These are phyloP conservation scores for Alternaria brassicae DNA, from an alignment of 2,329 filamentous ascomycete species.

Conservation along the genomic window DNA sequence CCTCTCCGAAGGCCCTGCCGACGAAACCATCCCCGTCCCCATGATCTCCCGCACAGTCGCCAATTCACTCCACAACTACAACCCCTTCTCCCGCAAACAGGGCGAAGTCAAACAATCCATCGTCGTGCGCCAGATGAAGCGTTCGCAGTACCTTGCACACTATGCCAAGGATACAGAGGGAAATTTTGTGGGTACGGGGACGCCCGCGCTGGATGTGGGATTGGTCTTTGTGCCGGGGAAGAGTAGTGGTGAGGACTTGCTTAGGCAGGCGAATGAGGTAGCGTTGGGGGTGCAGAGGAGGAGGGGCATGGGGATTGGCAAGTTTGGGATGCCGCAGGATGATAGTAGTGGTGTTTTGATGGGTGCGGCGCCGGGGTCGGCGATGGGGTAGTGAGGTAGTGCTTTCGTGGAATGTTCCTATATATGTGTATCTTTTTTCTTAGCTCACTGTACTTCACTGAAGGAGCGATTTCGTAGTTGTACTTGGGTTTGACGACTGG, in stretches of 20 bases:
- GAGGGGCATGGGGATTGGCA: constrained; percentile 19
- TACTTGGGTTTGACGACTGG: background rate
- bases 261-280: constrained; percentile 37
- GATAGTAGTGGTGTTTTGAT: background rate
- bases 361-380: background rate
- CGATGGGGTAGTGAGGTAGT: background rate
- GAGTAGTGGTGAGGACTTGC: constrained; percentile 36
- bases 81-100: constrained; percentile 23
- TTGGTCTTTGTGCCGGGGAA: constrained; percentile 42
- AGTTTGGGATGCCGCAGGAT: constrained; percentile 11
- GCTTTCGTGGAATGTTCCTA: background rate
- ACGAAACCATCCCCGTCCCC: constrained; percentile 23
- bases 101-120: constrained; percentile 8
- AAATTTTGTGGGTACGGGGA: constrained; percentile 36
- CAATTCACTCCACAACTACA: constrained; percentile 18
- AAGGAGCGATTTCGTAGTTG: background rate
- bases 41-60: constrained; percentile 17
- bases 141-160: constrained; percentile 30
- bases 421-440: no score
- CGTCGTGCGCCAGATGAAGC: constrained; percentile 29
- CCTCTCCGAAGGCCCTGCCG: constrained; percentile 11
- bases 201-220: constrained; percentile 30
- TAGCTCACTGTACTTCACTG: background rate
- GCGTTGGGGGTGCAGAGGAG: constrained; percentile 28
- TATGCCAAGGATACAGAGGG: constrained; percentile 42